Conservation (phyloP, 805 yeast genomes). For the Saccharomycopsis sp. region DNA sequence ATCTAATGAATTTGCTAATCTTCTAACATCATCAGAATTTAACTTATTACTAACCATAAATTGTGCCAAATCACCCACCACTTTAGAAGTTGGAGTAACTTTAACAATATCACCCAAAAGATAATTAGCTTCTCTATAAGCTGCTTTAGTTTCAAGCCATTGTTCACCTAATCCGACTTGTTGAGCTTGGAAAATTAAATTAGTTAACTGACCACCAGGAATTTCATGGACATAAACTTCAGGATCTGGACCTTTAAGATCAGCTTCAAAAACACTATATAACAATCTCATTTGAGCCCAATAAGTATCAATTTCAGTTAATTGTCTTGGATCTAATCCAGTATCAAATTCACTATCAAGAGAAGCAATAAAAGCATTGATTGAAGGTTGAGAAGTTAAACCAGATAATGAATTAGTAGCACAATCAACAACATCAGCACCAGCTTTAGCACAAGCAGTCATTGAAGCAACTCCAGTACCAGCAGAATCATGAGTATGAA, state of each 20-base stretch:
- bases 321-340: conserved; percentile 54
- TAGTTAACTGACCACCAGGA: conserved; percentile 99
- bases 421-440: conserved; percentile 97
- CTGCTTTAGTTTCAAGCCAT: conserved; percentile 94
- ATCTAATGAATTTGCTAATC: conserved; percentile 82
- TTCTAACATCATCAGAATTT: conserved; percentile 71
- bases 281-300: conserved; percentile 99
- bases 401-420: conserved; percentile 98
- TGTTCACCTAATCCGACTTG: conserved; percentile 96
- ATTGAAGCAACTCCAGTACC: conserved; percentile 98
- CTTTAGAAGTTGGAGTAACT: conserved; percentile 99
- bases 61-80: conserved; percentile 99
- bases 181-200: conserved; percentile 96
- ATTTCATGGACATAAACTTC: conserved; percentile 98
- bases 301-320: conserved; percentile 82
- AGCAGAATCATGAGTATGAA: conserved; percentile 98
- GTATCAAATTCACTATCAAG: conserved; percentile 78
- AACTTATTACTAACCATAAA: conserved; percentile 96
- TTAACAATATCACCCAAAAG: conserved; percentile 94
- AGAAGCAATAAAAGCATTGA: conserved; percentile 87
- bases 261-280: conserved; percentile 96
- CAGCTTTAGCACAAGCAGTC: conserved; percentile 89
- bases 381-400: conserved; percentile 95
- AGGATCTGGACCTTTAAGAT: conserved; percentile 98
- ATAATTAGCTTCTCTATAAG: conserved; percentile 84